Conservation (phyloP, 192 early-diverging fungal genomes). For the Backusella psychrophila region DNA sequence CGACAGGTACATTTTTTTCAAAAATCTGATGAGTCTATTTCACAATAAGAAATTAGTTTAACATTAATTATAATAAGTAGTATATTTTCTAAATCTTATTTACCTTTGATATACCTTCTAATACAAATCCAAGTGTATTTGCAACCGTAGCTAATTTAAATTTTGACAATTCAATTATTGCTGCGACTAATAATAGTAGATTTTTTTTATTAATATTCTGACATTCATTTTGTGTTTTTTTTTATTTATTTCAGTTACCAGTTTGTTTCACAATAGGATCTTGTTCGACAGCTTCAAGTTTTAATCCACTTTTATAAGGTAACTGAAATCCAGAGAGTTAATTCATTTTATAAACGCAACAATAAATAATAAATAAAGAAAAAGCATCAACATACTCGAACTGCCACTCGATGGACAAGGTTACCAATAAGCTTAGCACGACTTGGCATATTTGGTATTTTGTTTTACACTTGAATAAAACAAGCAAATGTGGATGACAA, state of each 20-base stretch:
- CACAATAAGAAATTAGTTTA: slow-evolving; percentile 3
- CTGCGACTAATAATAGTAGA: slow-evolving; percentile 45
- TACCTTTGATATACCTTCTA: slow-evolving; percentile 73
- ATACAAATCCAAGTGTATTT: slow-evolving; percentile 60
- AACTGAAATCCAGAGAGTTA: slow-evolving; percentile 42
- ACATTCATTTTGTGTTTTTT: slow-evolving; percentile 1
- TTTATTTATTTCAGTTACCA: slow-evolving; percentile 15
- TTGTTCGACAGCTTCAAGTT: slow-evolving; percentile 55
- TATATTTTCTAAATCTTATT: neutral
- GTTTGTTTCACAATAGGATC: slow-evolving; percentile 71
- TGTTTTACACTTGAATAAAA: slow-evolving; percentile 1
- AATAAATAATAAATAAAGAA: neutral
- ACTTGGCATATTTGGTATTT: slow-evolving; percentile 3
- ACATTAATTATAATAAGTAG: neutral
- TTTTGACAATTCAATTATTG: slow-evolving; percentile 70
- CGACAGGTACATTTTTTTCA: slow-evolving; percentile 52
- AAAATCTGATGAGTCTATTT: slow-evolving; percentile 12
- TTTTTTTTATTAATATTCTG: neutral
- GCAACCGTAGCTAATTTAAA: slow-evolving; percentile 67
- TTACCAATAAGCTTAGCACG: slow-evolving; percentile 16
- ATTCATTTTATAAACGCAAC: neutral
- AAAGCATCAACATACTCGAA: slow-evolving; percentile 9
- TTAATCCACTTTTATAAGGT: slow-evolving; percentile 62
- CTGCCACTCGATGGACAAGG: slow-evolving; percentile 18
- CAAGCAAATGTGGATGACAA: neutral